A percentile compares a stretch with the other conserved stretches of the same genome.
These are phyloP conservation scores for Abrus pulchellus DNA, from an alignment of 306 rosid species.

Conservation along the genomic window DNA sequence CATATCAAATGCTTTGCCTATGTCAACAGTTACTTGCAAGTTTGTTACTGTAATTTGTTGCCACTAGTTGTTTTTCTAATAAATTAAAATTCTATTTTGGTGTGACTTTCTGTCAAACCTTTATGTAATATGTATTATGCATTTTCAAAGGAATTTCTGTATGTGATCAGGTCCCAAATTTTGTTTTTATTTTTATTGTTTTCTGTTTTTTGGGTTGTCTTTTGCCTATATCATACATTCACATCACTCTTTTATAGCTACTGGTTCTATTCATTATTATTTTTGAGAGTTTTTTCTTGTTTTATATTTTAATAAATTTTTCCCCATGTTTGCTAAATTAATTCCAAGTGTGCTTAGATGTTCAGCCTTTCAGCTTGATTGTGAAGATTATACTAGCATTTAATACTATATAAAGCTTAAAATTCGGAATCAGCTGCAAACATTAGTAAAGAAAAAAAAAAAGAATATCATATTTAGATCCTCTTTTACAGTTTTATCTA, in stretches of 20 bases:
- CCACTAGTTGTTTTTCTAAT: not conserved
- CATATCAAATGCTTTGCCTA: constrained; percentile 4
- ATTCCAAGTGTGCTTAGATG: not conserved
- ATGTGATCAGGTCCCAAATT: not conserved
- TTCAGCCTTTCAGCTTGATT: not conserved
- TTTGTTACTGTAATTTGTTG: not conserved
- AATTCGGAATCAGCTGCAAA: not conserved
- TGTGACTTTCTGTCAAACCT: constrained; percentile 7
- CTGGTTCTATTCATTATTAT: not conserved
- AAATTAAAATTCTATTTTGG: constrained; percentile 4
- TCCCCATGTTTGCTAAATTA: not conserved
- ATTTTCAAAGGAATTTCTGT: not conserved
- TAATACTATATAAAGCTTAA: not conserved
- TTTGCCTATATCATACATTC: not conserved
- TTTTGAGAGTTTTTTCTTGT: not conserved
- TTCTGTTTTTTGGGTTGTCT: not conserved
- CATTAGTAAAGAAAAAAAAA: not conserved
- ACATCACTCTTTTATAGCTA: not conserved
- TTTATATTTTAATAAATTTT: not conserved
- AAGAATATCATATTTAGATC: not conserved
- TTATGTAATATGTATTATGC: not conserved
- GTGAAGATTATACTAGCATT: not conserved
- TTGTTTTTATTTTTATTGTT: not conserved
- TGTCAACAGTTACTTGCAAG: constrained; percentile 21
- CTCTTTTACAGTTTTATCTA: not conserved